phyloP scores from a whole-genome alignment of 1,139 yeast species.

The Yamadazyma dushanensis region DNA sequence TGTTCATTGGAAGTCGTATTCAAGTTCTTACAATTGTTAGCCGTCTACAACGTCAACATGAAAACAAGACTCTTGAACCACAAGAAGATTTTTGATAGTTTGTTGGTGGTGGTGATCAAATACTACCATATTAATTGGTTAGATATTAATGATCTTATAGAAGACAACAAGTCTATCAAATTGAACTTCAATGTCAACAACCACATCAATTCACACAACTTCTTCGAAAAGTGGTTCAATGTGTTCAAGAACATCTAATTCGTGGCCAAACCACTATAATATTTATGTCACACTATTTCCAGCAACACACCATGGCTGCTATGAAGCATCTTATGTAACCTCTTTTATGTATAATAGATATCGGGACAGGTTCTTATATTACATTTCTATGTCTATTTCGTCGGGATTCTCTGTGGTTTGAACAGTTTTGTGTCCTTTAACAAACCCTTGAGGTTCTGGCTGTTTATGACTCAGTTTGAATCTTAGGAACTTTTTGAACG shows the following conservation, averaged over 20 bases:
- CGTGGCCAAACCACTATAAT: not conserved
- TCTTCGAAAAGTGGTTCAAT: constrained; percentile 41
- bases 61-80: constrained; percentile 34
- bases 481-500: constrained; percentile 74
- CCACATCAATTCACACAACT: constrained; percentile 34
- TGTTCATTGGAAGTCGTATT: constrained; percentile 29
- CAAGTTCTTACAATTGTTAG: constrained; percentile 35
- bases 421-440: constrained; percentile 33
- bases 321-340: not conserved
- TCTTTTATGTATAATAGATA: constrained; percentile 1
- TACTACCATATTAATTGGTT: constrained; percentile 49
- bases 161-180: constrained; percentile 36
- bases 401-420: constrained; percentile 51
- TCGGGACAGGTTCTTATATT: constrained; percentile 15
- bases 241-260: constrained; percentile 21
- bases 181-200: constrained; percentile 39
- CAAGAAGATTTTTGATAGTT: constrained; percentile 33
- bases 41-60: constrained; percentile 38
- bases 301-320: not conserved
- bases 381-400: constrained; percentile 65
- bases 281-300: not conserved
- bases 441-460: constrained; percentile 52
- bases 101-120: constrained; percentile 34
- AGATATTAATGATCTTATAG: constrained; percentile 33
- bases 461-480: constrained; percentile 32